Evolutionary conservation across 2,329 filamentous ascomycete genomes (phyloP).

Genomic region (Lachnellula subtilissima): DNA sequence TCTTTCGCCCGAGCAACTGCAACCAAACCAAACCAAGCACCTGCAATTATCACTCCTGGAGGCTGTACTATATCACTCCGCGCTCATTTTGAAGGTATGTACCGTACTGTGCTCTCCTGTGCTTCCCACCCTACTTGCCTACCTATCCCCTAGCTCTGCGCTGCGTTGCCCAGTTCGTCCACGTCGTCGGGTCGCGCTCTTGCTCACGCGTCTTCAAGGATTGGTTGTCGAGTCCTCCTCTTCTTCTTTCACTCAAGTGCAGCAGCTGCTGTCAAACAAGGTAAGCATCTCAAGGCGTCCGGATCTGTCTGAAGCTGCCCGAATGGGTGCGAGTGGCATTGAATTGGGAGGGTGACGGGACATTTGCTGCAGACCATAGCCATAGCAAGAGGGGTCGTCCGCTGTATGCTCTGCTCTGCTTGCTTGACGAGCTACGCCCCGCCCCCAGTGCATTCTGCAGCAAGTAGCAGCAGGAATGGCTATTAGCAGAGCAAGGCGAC

Average conservation of each 20-base stretch:
- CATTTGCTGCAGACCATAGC: too few relatives aligned
- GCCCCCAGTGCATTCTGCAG: background rate
- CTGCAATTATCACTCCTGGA: background rate
- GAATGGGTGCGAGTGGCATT: background rate
- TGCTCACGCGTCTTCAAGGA: background rate
- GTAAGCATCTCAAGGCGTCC: background rate
- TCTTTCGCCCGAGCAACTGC: too few relatives aligned
- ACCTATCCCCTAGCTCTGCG: background rate
- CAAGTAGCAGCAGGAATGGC: background rate
- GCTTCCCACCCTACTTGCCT: background rate
- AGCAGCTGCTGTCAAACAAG: background rate
- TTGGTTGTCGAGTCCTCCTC: background rate
- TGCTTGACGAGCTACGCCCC: too few relatives aligned
- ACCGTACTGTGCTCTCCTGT: background rate
- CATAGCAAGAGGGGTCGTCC: too few relatives aligned
- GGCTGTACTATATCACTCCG: background rate
- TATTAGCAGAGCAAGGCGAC: background rate
- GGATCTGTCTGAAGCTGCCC: background rate
- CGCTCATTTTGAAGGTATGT: background rate
- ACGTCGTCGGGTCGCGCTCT: background rate
- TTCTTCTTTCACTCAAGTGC: background rate
- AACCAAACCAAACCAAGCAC: background rate
- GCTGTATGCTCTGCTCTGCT: too few relatives aligned
- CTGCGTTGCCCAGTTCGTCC: background rate
- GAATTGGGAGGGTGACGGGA: too few relatives aligned